A percentile compares a stretch with the other conserved stretches of the same genome.
Conservation (phyloP, 1,284 basidiomycete species). For the Puccinia horiana region DNA sequence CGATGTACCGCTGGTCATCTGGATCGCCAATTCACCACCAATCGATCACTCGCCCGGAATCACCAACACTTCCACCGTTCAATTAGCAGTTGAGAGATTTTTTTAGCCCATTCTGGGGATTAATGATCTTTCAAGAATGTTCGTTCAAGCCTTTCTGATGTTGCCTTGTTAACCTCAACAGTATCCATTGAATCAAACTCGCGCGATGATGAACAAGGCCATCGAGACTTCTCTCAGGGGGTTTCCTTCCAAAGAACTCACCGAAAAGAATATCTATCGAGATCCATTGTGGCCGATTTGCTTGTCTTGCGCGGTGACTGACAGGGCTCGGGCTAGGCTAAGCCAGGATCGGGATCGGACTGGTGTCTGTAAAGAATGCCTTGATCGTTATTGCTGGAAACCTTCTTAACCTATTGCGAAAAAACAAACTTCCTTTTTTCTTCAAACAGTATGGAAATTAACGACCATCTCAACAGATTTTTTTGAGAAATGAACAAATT, state of each 20-base stretch:
- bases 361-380: slow-evolving; percentile 32
- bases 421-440: background rate
- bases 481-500: background rate
- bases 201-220: slow-evolving; percentile 38
- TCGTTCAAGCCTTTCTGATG: background rate
- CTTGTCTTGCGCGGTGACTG: slow-evolving; percentile 41
- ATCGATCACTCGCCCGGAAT: slow-evolving; percentile 33
- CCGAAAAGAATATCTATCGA: background rate
- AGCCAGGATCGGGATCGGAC: background rate
- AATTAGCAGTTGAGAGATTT: slow-evolving; percentile 36
- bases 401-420: background rate
- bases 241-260: slow-evolving; percentile 19
- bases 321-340: slow-evolving; percentile 22
- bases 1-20: slow-evolving; percentile 33
- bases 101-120: background rate
- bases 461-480: background rate
- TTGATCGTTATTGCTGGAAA: slow-evolving; percentile 38
- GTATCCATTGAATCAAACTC: slow-evolving; percentile 23
- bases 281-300: slow-evolving; percentile 45
- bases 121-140: background rate
- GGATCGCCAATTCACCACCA: slow-evolving; percentile 44
- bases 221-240: slow-evolving; percentile 19
- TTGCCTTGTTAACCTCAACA: background rate
- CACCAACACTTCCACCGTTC: slow-evolving; percentile 33
- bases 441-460: background rate